Evolutionary conservation across 2,329 filamentous ascomycete genomes (phyloP), one percentile per base, ranked within the genome.

Genomic region (Aspergillus transmontanensis): DNA sequence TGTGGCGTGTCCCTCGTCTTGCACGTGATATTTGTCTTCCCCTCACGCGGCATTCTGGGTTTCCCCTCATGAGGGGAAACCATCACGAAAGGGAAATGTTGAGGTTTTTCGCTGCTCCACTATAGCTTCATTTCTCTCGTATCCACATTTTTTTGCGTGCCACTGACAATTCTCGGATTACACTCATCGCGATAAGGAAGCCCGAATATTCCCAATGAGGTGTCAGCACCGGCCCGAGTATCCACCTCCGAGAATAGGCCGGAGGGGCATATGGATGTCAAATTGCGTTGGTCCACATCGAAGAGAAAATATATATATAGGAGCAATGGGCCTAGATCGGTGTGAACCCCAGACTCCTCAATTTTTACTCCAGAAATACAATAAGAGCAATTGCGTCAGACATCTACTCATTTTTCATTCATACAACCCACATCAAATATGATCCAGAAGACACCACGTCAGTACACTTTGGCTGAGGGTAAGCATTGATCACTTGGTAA

Each of bases 1-100:
- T 54, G 51, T 54, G 51, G 51, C 51, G 30, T 5, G 3, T 14
- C n/a, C 3, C 12, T 14, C 14, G 6, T 7, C 5, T 34, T 19
- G 10, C 50, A 28, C 23, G 50, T 32, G 14, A 53, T 19, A 7
- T 10, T 28, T 14, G 14, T 3, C 16, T 34, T 53, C 50, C 50
- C 51, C 51, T 54, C 51, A 54, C 51, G 51, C 16, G 30, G 4
- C 12, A 55, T 26, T 5, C 12, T 23, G 16, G 30, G 21, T 9
- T 45, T 30, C 58, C 59, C 59, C 51, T 60, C 59, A 60, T 60
- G 59, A 60, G 59, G 59, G 41, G 51, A 58, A 58, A n/a, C 28
- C 45, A 58, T 58, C 45, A 48, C 45, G 21, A 58, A 55, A 55
- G 2, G 4, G 32, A 55, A 55, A 39, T 26, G 34, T 10, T 54